These are phyloP conservation scores for Penicillium cosmopolitanum DNA, from an alignment of 495 filamentous ascomycete species.

Conservation along the genomic window DNA sequence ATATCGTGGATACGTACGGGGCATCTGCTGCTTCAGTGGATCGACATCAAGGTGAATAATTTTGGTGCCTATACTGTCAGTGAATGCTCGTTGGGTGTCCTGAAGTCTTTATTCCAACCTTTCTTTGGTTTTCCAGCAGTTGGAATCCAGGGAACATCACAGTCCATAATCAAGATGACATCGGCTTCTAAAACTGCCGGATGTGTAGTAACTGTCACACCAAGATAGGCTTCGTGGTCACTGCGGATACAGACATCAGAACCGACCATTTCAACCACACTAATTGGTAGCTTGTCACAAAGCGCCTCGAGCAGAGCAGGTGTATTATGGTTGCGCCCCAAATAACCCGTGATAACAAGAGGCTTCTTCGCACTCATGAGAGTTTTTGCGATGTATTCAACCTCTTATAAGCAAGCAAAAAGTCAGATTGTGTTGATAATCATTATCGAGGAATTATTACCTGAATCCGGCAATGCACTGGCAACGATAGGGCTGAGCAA, in stretches of 20 bases:
- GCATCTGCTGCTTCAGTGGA: constrained; percentile 83
- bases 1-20: constrained; percentile 27
- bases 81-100: neutral
- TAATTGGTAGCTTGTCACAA: constrained; percentile 73
- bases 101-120: constrained; percentile 28
- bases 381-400: constrained; percentile 65
- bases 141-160: constrained; percentile 75
- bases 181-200: constrained; percentile 56
- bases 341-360: constrained; percentile 76
- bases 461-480: constrained; percentile 66
- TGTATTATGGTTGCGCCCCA: constrained; percentile 68
- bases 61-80: constrained; percentile 21
- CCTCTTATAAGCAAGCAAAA: constrained; percentile 22
- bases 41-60: constrained; percentile 83
- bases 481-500: constrained; percentile 73
- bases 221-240: constrained; percentile 70
- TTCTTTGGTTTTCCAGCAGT: constrained; percentile 52
- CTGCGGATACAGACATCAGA: constrained; percentile 90
- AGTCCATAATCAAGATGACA: constrained; percentile 82
- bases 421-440: neutral
- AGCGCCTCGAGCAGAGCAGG: constrained; percentile 70
- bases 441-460: constrained; percentile 15
- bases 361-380: constrained; percentile 72
- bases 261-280: constrained; percentile 82
- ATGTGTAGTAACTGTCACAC: constrained; percentile 64